Evolutionary conservation across 1,139 yeast species (phyloP).

Genomic region (Pichia sp.): DNA sequence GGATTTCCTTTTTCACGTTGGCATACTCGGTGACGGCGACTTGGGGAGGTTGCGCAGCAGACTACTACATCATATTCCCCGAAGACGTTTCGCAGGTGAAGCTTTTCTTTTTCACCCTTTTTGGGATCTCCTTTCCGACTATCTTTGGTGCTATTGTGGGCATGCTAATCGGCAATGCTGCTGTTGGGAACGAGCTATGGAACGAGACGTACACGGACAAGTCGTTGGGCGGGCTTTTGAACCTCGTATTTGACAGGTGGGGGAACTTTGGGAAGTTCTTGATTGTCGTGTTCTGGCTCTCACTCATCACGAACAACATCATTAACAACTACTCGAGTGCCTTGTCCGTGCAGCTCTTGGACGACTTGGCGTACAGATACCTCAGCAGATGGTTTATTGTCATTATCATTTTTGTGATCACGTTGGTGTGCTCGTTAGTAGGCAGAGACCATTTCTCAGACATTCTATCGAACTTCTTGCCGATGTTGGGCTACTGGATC

Average conservation of each 20-base stretch:
- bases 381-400: slow-evolving; percentile 83
- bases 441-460: slow-evolving; percentile 74
- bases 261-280: slow-evolving; percentile 76
- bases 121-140: slow-evolving; percentile 70
- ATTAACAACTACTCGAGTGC: slow-evolving; percentile 83
- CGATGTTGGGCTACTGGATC: slow-evolving; percentile 94
- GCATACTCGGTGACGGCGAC: slow-evolving; percentile 80
- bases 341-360: slow-evolving; percentile 70
- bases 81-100: slow-evolving; percentile 59
- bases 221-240: slow-evolving; percentile 79
- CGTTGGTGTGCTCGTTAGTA: slow-evolving; percentile 65
- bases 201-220: slow-evolving; percentile 48
- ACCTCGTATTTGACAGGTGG: slow-evolving; percentile 71
- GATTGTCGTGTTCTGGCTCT: slow-evolving; percentile 62
- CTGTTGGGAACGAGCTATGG: slow-evolving; percentile 58
- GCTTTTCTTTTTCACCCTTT: slow-evolving; percentile 59
- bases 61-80: slow-evolving; percentile 80
- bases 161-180: slow-evolving; percentile 65
- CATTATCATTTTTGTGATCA: slow-evolving; percentile 58
- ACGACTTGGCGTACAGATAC: slow-evolving; percentile 49
- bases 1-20: slow-evolving; percentile 70
- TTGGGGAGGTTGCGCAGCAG: slow-evolving; percentile 88
- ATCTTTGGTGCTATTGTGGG: slow-evolving; percentile 76
- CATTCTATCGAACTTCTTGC: slow-evolving; percentile 81
- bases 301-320: slow-evolving; percentile 76